phyloP scores from a whole-genome alignment of 805 yeast species.

The Barnettozyma salicaria region DNA sequence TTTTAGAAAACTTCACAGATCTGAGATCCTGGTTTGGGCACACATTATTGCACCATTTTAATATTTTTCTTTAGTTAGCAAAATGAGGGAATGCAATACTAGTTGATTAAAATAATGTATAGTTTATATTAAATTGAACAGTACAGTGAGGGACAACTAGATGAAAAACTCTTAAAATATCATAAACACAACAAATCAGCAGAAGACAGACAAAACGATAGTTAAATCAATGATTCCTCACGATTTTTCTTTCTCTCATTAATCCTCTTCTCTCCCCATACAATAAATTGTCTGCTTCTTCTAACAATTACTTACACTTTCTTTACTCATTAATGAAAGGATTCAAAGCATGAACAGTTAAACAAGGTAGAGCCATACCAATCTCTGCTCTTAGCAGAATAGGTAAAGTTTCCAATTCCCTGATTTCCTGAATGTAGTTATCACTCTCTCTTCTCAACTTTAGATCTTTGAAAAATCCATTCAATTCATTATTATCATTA shows the following conservation, averaged over 20 bases:
- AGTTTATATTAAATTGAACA: background rate
- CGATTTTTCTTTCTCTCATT: background rate
- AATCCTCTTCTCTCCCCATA: background rate
- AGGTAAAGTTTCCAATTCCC: slow-evolving; percentile 74
- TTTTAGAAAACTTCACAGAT: background rate
- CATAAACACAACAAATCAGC: background rate
- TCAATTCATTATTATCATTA: slow-evolving; percentile 31
- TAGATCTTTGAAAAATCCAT: slow-evolving; percentile 53
- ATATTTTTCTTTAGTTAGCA: too few relatives aligned
- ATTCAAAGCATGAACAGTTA: slow-evolving; percentile 84
- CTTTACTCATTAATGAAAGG: slow-evolving; percentile 51
- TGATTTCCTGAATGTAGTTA: slow-evolving; percentile 70
- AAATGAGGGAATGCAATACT: too few relatives aligned
- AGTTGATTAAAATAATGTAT: slow-evolving; percentile 2
- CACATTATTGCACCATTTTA: too few relatives aligned
- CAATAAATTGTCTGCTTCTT: background rate
- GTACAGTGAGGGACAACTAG: too few relatives aligned
- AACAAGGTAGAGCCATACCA: slow-evolving; percentile 93
- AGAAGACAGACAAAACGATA: background rate
- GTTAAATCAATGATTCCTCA: background rate
- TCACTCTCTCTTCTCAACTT: slow-evolving; percentile 57
- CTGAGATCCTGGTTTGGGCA: background rate
- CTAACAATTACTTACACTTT: too few relatives aligned
- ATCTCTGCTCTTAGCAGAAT: slow-evolving; percentile 83
- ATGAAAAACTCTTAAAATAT: too few relatives aligned